Base-by-base conservation (phyloP, 1,284 basidiomycete species). In the Megacollybia platyphylla region DNA sequence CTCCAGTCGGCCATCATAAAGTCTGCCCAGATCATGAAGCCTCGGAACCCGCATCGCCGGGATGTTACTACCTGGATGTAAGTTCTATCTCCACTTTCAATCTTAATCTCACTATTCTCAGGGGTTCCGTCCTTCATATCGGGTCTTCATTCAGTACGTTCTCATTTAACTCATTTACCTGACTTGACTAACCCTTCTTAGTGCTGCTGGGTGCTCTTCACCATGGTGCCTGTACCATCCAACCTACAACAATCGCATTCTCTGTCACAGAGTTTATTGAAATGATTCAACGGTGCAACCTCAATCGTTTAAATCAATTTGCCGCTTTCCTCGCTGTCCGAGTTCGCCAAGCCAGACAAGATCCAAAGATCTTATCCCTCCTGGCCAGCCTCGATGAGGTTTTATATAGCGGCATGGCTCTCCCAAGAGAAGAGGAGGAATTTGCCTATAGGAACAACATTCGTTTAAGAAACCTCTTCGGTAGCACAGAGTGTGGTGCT, bases 251-350 rank as follows among this genome's bases (percentile, higher is more conserved):
- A 43, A 70, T 74, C 46, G 64, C 63, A 4, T 87, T 80, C 59
- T 70, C 73, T 13, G 70, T 79, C n/a, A 65, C 71, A 37, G 83
- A 87, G 54, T 63, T 87, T 28, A 58, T 74, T 15, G 74, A 77
- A 52, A 85, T 86, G 82, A 70, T 86, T 48, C 60, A 63, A 40
- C 65, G 65, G 39, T 81, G 79, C 51, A 67, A 70, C 7, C 69
- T 87, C 29, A 85, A 81, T 49, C 76, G 79, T 44, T 59, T 87
- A 7, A 78, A 76, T 53, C 76, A 79, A 52, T 87, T 85, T 52
- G 67, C 74, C 4, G 67, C 78, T 4, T 81, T 78, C 63, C 68
- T 86, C 42, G 64, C 71, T 27, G 65, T 58, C 43, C 76, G 84
- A 51, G 58, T 87, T 46, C 70, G 70, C 40, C 68, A 70, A 47